phyloP scores from a whole-genome alignment of 202 grass and related monocot genomes.

The Elaeis oleifera region DNA sequence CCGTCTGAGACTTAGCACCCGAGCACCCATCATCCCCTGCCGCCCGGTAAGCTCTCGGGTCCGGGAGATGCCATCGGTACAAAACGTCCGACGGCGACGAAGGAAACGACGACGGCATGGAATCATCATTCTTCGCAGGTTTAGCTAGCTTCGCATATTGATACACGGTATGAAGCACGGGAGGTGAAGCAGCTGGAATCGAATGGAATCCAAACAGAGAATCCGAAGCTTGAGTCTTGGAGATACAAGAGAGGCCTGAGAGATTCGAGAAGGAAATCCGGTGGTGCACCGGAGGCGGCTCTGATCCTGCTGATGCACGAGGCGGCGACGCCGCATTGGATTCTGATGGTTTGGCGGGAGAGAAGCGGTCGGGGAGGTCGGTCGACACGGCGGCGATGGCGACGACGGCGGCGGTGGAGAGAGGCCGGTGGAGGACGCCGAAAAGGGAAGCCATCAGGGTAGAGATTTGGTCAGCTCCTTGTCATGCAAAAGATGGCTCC shows the following conservation, averaged over 20 bases:
- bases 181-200: conserved; percentile 33
- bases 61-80: conserved; percentile 83
- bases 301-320: neutral
- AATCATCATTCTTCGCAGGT: conserved; percentile 6
- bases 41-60: conserved; percentile 25
- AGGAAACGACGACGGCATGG: conserved; percentile 10
- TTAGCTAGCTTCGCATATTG: conserved; percentile 51
- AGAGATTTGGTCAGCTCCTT: conserved; percentile 13
- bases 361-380: conserved; percentile 43
- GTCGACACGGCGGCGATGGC: conserved; percentile 58
- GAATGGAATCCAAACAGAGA: conserved; percentile 7
- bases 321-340: neutral
- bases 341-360: conserved; percentile 30
- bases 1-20: conserved; percentile 41
- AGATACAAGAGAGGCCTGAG: conserved; percentile 17
- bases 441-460: conserved; percentile 55
- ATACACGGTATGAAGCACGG: conserved; percentile 49
- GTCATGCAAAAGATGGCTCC: conserved; percentile 7
- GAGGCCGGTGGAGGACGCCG: conserved; percentile 53
- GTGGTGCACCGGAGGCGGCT: neutral
- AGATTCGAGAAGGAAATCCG: conserved; percentile 7
- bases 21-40: neutral
- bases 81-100: conserved; percentile 46
- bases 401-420: conserved; percentile 65
- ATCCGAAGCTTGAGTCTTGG: neutral